A percentile compares a stretch with the other conserved stretches of the same genome.
Evolutionary conservation across 1,284 basidiomycete genomes (phyloP).

Genomic region (Cutaneotrichosporon curvatum): DNA sequence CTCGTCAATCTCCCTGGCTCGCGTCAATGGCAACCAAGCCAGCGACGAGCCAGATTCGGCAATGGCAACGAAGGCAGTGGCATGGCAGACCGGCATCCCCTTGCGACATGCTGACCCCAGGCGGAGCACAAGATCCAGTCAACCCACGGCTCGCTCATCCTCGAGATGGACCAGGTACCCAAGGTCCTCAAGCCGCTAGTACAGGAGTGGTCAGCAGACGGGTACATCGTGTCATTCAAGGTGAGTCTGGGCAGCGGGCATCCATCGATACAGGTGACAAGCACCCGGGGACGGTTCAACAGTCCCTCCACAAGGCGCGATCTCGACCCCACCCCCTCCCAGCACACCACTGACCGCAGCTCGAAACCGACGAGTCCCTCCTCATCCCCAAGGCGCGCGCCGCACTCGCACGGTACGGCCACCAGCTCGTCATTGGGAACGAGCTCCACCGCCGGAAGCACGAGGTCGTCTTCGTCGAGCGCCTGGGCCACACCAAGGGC

Average conservation of each 20-base stretch:
- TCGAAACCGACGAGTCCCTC: slow-evolving; percentile 80
- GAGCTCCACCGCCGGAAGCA: slow-evolving; percentile 80
- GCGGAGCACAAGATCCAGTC: slow-evolving; percentile 98
- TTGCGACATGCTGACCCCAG: slow-evolving; percentile 48
- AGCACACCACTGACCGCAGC: slow-evolving; percentile 49
- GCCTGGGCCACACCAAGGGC: slow-evolving; percentile 9
- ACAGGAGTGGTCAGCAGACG: slow-evolving; percentile 84
- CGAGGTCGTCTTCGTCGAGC: slow-evolving; percentile 79
- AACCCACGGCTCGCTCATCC: slow-evolving; percentile 79
- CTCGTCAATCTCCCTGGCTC: too few species aligned
- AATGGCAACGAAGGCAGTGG: too few species aligned
- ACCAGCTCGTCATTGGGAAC: slow-evolving; percentile 96
- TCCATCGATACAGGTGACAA: too few species aligned
- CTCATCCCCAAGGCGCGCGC: slow-evolving; percentile 84
- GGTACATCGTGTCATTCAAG: slow-evolving; percentile 95
- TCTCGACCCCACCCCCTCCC: background rate
- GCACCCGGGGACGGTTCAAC: too few species aligned
- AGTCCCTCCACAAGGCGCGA: too few species aligned
- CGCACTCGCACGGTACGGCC: slow-evolving; percentile 86
- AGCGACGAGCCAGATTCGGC: too few species aligned
- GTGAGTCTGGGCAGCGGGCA: too few species aligned
- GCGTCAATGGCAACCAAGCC: too few species aligned
- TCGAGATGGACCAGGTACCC: slow-evolving; percentile 98
- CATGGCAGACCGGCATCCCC: too few species aligned
- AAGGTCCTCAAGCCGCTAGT: slow-evolving; percentile 91